Evolutionary conservation across 495 filamentous ascomycete genomes (phyloP), one percentile per base, ranked within the genome.

Genomic region (Penicillium verhagenii): DNA sequence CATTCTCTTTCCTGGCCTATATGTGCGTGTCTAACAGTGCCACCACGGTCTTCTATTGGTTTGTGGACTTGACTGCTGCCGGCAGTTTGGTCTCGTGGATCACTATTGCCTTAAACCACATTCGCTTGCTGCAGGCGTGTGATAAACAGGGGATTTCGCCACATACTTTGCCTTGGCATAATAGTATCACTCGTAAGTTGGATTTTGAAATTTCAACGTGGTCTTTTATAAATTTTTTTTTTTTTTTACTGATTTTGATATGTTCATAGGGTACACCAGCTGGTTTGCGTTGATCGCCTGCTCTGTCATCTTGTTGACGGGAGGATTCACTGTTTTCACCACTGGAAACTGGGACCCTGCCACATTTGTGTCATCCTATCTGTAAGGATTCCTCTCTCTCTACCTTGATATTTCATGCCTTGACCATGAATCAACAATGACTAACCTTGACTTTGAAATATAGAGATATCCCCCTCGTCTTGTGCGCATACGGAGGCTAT

Each of bases 261-360:
- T n/a, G n/a, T n/a, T n/a, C n/a, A n/a, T 74, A 71, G 83, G 76
- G 31, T 81, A 72, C 54, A 70, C 72, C 9, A 72, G 82, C 0
- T 86, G 74, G 71, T 66, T 79, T 25, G 70, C 76, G 0, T 56
- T 85, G 4, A 64, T 79, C 31, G 70, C 69, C 19, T 86, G 85
- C 58, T 47, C 66, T 24, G 63, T 85, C 45, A 70, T 86, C 29
- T 71, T 76, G 3, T 57, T 87, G 6, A 78, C 85, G 29, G 86
- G 82, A 53, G 84, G 85, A 6, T 87, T 86, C 53, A 64, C 71
- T 8, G 83, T 86, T n/a, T 87, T 87, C 37, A 74, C 71, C 0
- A 40, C 52, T n/a, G 69, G 71, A 25, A 71, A 66, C 31, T 74
- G 71, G 71, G 57, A 62, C 13, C 56, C 69, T 2, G 61, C 67